These are phyloP conservation scores for Colletotrichum spaethianum DNA, from an alignment of 2,329 filamentous ascomycete species.

Conservation along the genomic window DNA sequence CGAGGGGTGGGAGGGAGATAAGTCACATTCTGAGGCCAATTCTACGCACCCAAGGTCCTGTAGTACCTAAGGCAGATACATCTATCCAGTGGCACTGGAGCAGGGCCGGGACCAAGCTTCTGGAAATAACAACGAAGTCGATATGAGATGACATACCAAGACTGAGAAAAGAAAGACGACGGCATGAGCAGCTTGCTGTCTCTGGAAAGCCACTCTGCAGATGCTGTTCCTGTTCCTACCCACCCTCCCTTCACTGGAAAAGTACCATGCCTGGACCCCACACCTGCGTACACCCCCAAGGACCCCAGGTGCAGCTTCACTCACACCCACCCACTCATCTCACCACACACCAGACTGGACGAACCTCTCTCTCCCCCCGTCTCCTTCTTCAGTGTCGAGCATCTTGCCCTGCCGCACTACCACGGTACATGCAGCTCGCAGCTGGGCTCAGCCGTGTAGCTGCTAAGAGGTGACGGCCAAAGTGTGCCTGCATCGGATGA, in stretches of 20 bases:
- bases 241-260: background rate
- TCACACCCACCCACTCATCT: background rate
- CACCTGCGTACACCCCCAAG: background rate
- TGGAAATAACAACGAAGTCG: background rate
- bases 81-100: too few species aligned
- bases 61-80: background rate
- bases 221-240: background rate
- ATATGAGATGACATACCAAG: background rate
- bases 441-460: background rate
- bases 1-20: background rate
- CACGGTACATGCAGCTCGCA: background rate
- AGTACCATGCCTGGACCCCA: background rate
- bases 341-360: background rate
- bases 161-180: background rate
- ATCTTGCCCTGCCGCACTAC: background rate
- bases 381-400: background rate
- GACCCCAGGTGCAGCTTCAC: background rate
- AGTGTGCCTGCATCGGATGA: background rate
- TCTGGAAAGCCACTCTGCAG: background rate
- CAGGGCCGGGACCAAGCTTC: background rate
- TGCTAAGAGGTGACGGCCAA: background rate
- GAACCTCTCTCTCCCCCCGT: background rate
- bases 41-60: background rate
- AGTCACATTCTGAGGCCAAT: constrained; percentile 7
- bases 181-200: background rate